Percentiles rank a stretch among this genome's conserved stretches.
phyloP scores from a whole-genome alignment of 805 yeast genomes.

The Lipomyces yamadae region DNA sequence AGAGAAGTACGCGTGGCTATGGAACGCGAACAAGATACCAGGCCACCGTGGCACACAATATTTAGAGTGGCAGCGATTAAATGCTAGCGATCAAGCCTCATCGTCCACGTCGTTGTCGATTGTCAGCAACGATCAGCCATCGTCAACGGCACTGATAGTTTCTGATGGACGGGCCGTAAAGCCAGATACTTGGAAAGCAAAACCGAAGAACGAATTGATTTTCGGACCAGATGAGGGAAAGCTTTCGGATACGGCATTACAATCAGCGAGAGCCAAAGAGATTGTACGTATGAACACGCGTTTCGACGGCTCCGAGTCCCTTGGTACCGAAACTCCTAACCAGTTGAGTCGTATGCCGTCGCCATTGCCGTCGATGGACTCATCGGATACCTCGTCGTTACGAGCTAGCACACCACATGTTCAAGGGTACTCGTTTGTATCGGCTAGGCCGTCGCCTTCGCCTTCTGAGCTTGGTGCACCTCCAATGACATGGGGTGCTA shows the following conservation, averaged over 20 bases:
- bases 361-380: conserved; percentile 8
- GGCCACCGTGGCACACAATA: conserved; percentile 15
- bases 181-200: conserved; percentile 17
- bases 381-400: neutral
- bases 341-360: neutral
- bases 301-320: neutral
- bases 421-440: conserved; percentile 28
- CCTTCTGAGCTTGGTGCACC: conserved; percentile 29
- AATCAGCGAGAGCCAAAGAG: conserved; percentile 17
- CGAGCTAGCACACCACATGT: conserved; percentile 22
- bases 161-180: conserved; percentile 16
- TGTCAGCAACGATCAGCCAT: neutral
- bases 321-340: neutral
- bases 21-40: conserved; percentile 32
- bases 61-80: conserved; percentile 11
- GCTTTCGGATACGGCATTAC: neutral
- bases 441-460: conserved; percentile 29
- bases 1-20: conserved; percentile 38
- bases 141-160: neutral
- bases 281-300: conserved; percentile 27
- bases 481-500: conserved; percentile 26
- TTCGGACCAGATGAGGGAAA: conserved; percentile 18
- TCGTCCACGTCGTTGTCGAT: neutral
- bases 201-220: conserved; percentile 26
- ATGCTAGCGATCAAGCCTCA: neutral